A percentile compares a stretch with the other conserved stretches of the same genome.
Conservation (phyloP, 2,329 filamentous ascomycete species). For the Ascochyta koolunga region DNA sequence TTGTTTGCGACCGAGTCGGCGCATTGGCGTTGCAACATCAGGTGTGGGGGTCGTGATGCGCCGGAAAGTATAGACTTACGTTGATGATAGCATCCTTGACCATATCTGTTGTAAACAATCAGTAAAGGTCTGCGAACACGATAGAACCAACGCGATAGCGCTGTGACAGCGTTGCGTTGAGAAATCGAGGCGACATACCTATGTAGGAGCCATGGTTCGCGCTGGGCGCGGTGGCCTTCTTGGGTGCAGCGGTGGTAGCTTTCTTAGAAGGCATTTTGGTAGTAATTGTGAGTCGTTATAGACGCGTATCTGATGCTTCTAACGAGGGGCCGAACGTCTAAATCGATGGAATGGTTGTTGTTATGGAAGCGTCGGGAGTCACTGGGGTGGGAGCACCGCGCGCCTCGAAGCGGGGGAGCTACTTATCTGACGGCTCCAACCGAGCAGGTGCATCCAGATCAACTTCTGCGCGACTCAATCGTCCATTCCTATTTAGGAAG, state of each 20-base stretch:
- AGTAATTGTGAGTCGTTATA: constrained; percentile 33
- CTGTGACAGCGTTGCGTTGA: constrained; percentile 56
- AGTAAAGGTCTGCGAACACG: constrained; percentile 61
- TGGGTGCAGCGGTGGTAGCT: constrained; percentile 59
- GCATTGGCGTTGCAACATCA: constrained; percentile 43
- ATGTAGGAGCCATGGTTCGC: constrained; percentile 69
- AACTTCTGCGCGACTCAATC: constrained; percentile 30
- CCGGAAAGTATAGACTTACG: constrained; percentile 64
- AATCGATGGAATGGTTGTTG: constrained; percentile 28
- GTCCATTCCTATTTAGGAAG: constrained; percentile 42
- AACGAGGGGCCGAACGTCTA: constrained; percentile 36
- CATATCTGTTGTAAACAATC: constrained; percentile 66
- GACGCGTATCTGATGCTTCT: constrained; percentile 38
- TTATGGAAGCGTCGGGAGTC: constrained; percentile 35
- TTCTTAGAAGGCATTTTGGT: constrained; percentile 71
- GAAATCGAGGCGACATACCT: constrained; percentile 59
- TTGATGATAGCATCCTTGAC: constrained; percentile 74
- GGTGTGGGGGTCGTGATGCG: constrained; percentile 53
- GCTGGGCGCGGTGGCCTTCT: constrained; percentile 62
- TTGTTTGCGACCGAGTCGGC: constrained; percentile 38
- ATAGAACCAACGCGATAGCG: constrained; percentile 42
- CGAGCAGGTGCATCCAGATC: constrained; percentile 38
- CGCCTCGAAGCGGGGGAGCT: constrained; percentile 35
- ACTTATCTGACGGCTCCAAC: constrained; percentile 41
- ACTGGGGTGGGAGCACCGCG: constrained; percentile 30